Evolutionary conservation across 768 basidiomycete genomes (phyloP).

Genomic region (Hemileccinum impolitum): DNA sequence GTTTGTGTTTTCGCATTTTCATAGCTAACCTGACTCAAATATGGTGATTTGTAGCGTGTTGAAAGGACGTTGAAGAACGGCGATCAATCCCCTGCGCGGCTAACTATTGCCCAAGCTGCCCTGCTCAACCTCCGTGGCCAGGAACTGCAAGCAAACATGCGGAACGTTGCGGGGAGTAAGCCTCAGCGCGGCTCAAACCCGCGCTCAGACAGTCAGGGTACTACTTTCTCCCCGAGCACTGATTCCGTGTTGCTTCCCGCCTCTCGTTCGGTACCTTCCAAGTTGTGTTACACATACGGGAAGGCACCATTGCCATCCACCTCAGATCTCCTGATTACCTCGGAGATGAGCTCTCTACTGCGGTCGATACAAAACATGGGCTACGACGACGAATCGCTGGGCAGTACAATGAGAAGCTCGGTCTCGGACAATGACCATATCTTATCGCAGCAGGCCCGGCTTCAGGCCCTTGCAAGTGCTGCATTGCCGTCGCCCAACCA

Average conservation of each 20-base stretch:
- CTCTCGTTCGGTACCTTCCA: slow-evolving; percentile 21
- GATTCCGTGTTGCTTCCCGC: slow-evolving; percentile 9
- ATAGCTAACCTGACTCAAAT: background rate
- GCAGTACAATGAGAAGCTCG: slow-evolving; percentile 10
- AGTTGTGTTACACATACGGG: slow-evolving; percentile 15
- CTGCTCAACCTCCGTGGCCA: slow-evolving; percentile 73
- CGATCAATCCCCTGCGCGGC: slow-evolving; percentile 57
- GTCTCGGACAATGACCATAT: slow-evolving; percentile 17
- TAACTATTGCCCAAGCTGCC: slow-evolving; percentile 78
- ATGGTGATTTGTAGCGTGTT: slow-evolving; percentile 41
- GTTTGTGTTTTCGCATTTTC: slow-evolving; percentile 38
- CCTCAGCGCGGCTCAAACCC: slow-evolving; percentile 7
- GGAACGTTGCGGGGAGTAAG: slow-evolving; percentile 5
- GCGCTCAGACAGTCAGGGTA: slow-evolving; percentile 1
- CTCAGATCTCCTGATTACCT: slow-evolving; percentile 27
- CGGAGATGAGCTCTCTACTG: slow-evolving; percentile 38
- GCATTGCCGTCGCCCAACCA: slow-evolving; percentile 9
- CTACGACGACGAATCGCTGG: slow-evolving; percentile 14
- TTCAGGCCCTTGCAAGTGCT: slow-evolving; percentile 23
- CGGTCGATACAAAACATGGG: slow-evolving; percentile 32
- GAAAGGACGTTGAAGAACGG: slow-evolving; percentile 61
- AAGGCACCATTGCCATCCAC: slow-evolving; percentile 15
- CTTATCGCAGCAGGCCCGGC: slow-evolving; percentile 17
- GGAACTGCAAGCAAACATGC: slow-evolving; percentile 35
- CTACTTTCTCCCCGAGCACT: background rate